Conservation (phyloP, 371 early-diverging fungal species). For the Syncephalastrum contaminatum region DNA sequence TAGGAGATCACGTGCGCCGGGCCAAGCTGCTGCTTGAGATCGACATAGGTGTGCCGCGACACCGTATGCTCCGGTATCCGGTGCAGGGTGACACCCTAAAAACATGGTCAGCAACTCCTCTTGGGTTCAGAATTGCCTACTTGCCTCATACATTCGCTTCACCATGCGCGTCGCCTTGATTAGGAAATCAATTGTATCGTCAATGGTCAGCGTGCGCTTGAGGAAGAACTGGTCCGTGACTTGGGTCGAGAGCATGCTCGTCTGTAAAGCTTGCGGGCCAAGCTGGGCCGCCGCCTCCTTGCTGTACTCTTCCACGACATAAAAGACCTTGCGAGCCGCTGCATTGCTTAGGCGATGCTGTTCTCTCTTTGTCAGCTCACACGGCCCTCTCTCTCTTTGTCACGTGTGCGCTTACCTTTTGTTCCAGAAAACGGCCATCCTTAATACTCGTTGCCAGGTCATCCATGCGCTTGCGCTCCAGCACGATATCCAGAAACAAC, state of each 20-base stretch:
- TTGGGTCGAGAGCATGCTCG: constrained; percentile 70
- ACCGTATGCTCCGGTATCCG: constrained; percentile 59
- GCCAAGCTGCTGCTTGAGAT: constrained; percentile 43
- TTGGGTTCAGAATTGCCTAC: too few relatives aligned
- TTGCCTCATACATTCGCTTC: constrained; percentile 44
- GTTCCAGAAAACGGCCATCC: constrained; percentile 95
- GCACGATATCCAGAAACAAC: constrained; percentile 78
- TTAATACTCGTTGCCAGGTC: constrained; percentile 91
- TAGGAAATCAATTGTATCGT: constrained; percentile 79
- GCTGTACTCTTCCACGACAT: constrained; percentile 81
- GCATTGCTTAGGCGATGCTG: constrained; percentile 69
- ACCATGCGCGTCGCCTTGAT: constrained; percentile 58
- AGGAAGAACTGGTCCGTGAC: constrained; percentile 72
- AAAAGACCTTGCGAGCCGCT: constrained; percentile 73
- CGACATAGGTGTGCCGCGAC: constrained; percentile 49
- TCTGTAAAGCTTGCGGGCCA: constrained; percentile 60
- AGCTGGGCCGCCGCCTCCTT: constrained; percentile 48
- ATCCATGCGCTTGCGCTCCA: constrained; percentile 94
- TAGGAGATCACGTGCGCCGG: constrained; percentile 51
- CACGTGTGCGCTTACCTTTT: constrained; percentile 72
- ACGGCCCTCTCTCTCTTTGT: too few relatives aligned
- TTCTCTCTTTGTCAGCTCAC: neutral
- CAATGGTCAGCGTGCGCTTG: constrained; percentile 66
- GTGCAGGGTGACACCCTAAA: constrained; percentile 36
- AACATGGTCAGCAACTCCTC: constrained; percentile 2